These are phyloP conservation scores for Viola pubescens DNA, from an alignment of 441 rosid species.

Conservation along the genomic window DNA sequence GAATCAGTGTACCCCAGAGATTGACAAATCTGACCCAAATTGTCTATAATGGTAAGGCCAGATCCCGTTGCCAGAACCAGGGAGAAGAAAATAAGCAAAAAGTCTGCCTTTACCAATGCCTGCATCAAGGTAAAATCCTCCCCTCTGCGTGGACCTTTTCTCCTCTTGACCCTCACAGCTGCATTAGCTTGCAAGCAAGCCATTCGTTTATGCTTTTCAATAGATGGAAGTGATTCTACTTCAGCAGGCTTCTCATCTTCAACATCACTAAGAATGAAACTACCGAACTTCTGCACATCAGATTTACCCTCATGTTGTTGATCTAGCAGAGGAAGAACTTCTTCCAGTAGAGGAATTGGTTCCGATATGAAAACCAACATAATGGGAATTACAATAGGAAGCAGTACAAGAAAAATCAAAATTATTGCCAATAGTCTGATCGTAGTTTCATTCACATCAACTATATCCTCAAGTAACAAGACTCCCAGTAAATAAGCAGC, in stretches of 20 bases:
- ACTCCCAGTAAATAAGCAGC: conserved; percentile 69
- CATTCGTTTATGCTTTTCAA: conserved; percentile 64
- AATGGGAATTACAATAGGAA: conserved; percentile 39
- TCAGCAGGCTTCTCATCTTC: conserved; percentile 29
- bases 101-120: conserved; percentile 65
- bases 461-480: conserved; percentile 44
- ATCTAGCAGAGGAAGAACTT: conserved; percentile 18
- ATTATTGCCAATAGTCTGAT: conserved; percentile 39
- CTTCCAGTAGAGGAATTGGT: conserved; percentile 20
- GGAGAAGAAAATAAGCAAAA: conserved; percentile 50
- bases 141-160: conserved; percentile 48
- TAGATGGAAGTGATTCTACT: conserved; percentile 65
- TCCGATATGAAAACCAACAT: conserved; percentile 34
- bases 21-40: conserved; percentile 83
- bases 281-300: not conserved
- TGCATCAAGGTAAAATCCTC: conserved; percentile 85
- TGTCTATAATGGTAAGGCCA: conserved; percentile 72
- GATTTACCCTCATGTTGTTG: not conserved
- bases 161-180: conserved; percentile 32
- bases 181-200: conserved; percentile 59
- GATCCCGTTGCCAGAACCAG: conserved; percentile 68
- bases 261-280: not conserved
- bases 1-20: conserved; percentile 64
- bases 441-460: conserved; percentile 40
- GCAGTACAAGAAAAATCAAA: conserved; percentile 46